A percentile compares a stretch with the other conserved stretches of the same genome.
Evolutionary conservation across 306 rosid genomes (phyloP).

Genomic region (Begonia masoniana): DNA sequence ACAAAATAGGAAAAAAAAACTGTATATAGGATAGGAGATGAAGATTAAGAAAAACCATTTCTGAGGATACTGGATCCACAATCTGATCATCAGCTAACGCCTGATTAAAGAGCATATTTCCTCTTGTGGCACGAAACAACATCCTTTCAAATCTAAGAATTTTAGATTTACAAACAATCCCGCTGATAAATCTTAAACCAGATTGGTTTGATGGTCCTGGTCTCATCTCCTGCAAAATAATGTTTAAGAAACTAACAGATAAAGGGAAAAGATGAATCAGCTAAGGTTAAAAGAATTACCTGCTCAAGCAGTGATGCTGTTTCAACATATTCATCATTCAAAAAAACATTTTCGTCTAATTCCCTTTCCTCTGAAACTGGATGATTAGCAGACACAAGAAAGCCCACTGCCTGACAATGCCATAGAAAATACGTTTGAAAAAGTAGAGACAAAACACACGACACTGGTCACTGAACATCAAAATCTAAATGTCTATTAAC

Average conservation of each 20-base stretch:
- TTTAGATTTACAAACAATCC: slow-evolving; percentile 80
- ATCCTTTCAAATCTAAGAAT: slow-evolving; percentile 87
- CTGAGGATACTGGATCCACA: slow-evolving; percentile 81
- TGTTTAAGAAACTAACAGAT: slow-evolving; percentile 11
- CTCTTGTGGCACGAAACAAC: slow-evolving; percentile 96
- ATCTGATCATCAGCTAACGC: slow-evolving; percentile 73
- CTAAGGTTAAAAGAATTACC: slow-evolving; percentile 27
- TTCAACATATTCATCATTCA: slow-evolving; percentile 52
- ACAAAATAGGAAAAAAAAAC: background rate
- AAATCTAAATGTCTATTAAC: no score
- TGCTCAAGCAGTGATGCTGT: slow-evolving; percentile 68
- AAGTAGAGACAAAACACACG: slow-evolving; percentile 2
- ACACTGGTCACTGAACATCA: background rate
- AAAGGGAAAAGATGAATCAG: background rate
- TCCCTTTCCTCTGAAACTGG: slow-evolving; percentile 49
- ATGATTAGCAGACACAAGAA: slow-evolving; percentile 61
- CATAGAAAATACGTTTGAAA: slow-evolving; percentile 6
- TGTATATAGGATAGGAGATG: background rate
- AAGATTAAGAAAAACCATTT: slow-evolving; percentile 49
- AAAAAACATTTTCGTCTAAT: slow-evolving; percentile 58
- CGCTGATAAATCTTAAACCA: slow-evolving; percentile 91
- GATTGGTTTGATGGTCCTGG: slow-evolving; percentile 51
- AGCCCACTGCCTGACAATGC: slow-evolving; percentile 62
- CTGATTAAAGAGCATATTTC: slow-evolving; percentile 96
- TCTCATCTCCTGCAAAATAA: slow-evolving; percentile 56